These are phyloP conservation scores for Rhodotorula sp. DNA, from an alignment of 1,284 basidiomycete genomes.

Conservation along the genomic window DNA sequence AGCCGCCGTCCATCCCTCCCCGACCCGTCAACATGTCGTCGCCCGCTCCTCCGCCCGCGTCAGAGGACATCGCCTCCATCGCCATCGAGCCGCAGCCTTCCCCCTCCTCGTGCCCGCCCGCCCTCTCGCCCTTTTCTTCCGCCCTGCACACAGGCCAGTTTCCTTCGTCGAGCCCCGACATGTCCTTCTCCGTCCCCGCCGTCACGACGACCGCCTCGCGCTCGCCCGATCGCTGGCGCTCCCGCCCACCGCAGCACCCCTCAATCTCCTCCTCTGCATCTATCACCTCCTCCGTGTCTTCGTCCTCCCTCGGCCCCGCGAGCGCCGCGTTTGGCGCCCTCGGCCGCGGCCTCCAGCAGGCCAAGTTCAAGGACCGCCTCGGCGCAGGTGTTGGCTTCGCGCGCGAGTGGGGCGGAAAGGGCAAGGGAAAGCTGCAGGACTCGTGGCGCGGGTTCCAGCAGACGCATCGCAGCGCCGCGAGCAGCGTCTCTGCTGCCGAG, in stretches of 20 bases:
- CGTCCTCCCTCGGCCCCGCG: not conserved
- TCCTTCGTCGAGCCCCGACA: not conserved
- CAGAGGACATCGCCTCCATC: not conserved
- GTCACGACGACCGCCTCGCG: not conserved
- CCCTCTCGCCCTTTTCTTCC: slow-evolving; percentile 8
- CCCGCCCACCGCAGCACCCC: not conserved
- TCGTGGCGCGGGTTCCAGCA: slow-evolving; percentile 8
- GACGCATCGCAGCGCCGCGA: not conserved
- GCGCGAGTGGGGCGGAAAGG: slow-evolving; percentile 32
- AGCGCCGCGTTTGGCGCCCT: not conserved
- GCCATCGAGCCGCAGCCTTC: slow-evolving; percentile 5
- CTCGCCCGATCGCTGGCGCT: not conserved
- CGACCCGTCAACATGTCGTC: not conserved
- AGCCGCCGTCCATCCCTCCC: slow-evolving; percentile 15
- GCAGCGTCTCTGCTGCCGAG: not conserved
- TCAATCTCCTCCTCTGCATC: not conserved
- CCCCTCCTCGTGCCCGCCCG: slow-evolving; percentile 15
- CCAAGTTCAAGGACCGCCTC: slow-evolving; percentile 27
- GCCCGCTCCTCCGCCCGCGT: not conserved
- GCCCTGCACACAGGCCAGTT: not conserved
- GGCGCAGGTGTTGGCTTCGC: slow-evolving; percentile 22
- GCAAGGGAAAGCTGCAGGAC: slow-evolving; percentile 18
- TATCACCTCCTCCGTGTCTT: slow-evolving; percentile 6
- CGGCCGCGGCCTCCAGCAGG: slow-evolving; percentile 6
- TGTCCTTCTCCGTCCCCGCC: not conserved